Evolutionary conservation across 208 protist species (phyloP).

Genomic region (Leishmania mexicana): DNA sequence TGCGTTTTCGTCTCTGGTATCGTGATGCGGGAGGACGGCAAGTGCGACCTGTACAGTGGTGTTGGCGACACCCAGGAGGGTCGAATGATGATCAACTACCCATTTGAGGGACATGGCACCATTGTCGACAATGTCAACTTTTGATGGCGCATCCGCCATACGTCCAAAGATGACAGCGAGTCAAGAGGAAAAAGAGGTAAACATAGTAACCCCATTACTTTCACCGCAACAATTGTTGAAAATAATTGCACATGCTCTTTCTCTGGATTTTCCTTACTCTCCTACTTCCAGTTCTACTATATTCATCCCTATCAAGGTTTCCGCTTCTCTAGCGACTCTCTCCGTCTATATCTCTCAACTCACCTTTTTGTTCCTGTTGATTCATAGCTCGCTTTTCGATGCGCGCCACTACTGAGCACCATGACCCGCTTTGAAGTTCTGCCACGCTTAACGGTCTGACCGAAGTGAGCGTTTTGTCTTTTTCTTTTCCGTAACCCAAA

Average conservation of each 20-base stretch:
- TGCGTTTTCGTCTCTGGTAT: conserved; percentile 70
- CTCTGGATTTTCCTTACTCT: background rate
- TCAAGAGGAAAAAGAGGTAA: background rate
- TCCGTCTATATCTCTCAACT: background rate
- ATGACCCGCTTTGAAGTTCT: background rate
- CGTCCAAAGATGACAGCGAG: background rate
- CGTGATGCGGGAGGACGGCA: conserved; percentile 66
- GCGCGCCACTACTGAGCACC: background rate
- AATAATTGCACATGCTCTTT: background rate
- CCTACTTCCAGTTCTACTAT: background rate
- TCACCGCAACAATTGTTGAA: background rate
- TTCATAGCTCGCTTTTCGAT: background rate
- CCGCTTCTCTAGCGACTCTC: background rate
- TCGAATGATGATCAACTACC: conserved; percentile 71
- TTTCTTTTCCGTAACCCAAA: background rate
- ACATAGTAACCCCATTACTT: background rate
- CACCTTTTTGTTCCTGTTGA: background rate
- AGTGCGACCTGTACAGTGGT: conserved; percentile 74
- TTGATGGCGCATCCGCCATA: conserved; percentile 7
- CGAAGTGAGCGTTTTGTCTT: conserved; percentile 1
- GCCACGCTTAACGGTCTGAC: background rate
- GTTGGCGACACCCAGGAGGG: conserved; percentile 66
- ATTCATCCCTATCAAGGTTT: background rate
- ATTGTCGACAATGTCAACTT: conserved; percentile 53
- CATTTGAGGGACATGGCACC: conserved; percentile 61